Percentiles rank a stretch among this genome's conserved stretches.
Conservation (phyloP, 306 rosid species). For the Canavalia gladiata region DNA sequence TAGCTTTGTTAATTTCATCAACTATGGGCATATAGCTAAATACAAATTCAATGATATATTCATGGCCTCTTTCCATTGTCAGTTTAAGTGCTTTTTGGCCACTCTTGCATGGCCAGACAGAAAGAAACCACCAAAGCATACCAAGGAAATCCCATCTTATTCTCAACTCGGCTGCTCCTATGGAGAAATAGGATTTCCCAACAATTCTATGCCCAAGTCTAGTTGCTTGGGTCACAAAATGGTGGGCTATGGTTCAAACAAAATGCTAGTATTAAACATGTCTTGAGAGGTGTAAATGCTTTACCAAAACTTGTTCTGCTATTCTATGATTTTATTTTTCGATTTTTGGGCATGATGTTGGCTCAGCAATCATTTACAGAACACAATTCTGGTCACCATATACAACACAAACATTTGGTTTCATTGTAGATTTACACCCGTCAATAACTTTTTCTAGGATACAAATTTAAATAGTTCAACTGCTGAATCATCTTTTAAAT, state of each 20-base stretch:
- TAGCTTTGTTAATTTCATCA: not conserved
- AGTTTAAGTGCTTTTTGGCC: not conserved
- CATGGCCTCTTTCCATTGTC: not conserved
- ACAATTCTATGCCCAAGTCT: constrained; percentile 4
- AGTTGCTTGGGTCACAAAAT: constrained; percentile 6
- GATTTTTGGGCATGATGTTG: not conserved
- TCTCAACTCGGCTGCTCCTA: not conserved
- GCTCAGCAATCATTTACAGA: constrained; percentile 15
- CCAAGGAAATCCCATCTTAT: constrained; percentile 24
- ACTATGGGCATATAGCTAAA: not conserved
- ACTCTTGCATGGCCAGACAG: constrained; percentile 10
- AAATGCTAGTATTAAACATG: not conserved
- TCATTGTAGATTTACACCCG: not conserved
- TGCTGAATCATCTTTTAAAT: no score
- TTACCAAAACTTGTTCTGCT: constrained; percentile 27
- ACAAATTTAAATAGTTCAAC: no score
- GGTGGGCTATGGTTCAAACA: not conserved
- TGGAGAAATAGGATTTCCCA: not conserved
- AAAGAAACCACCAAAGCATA: constrained; percentile 13
- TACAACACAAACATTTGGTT: not conserved
- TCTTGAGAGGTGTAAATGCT: not conserved
- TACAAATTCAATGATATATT: not conserved
- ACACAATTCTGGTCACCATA: not conserved
- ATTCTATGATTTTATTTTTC: not conserved
- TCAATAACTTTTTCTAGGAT: no score